Base-by-base conservation (phyloP, 345 rosid genomes). In the Ceriops zippeliana region DNA sequence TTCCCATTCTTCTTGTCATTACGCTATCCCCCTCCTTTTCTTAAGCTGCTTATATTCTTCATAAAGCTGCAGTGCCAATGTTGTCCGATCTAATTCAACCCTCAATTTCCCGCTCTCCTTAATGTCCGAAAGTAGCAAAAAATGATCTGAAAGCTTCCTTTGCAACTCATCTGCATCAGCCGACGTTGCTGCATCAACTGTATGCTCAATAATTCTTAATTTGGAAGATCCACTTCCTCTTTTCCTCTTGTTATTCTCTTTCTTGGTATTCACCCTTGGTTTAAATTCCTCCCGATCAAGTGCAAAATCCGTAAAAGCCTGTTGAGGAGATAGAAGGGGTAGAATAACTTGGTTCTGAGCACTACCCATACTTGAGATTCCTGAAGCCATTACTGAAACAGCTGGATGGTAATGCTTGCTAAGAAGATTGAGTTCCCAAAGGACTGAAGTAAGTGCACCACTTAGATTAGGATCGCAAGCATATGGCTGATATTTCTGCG, bases 361-460 rank as follows among this genome's bases (percentile, higher is more conserved):
- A 53, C 78, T 62, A 75, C 74, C 82, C 89, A 95, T 82, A 84
- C 56, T 83, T 10, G 85, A 79, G 66, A 93, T 75, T 80, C 88
- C 74, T 7, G 87, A 75, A 3, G 90, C 90, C 65, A 82, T 52
- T 0, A 86, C 68, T 6, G 96, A 82, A 71, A 93, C 70, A n/a
- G 90, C 58, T 5, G 96, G 93, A 83, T 93, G 90, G 66, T 84
- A 90, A 75, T 93, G 95, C 77, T 81, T 83, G n/a, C 86, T 81
- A 21, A 87, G 86, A 75, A 93, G 95, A 70, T 76, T 79, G 61
- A 93, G 87, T 61, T 93, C 98, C 98, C 98, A 93, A 5, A 93
- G 96, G 58, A 93, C 97, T 0, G 97, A 84, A 74, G 96, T 90
- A 53, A 93, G 87, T 6, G 97, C 99, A 5, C 99, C 96, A 51